phyloP scores from a whole-genome alignment of 75 land plant species.

The Azolla pinnata region DNA sequence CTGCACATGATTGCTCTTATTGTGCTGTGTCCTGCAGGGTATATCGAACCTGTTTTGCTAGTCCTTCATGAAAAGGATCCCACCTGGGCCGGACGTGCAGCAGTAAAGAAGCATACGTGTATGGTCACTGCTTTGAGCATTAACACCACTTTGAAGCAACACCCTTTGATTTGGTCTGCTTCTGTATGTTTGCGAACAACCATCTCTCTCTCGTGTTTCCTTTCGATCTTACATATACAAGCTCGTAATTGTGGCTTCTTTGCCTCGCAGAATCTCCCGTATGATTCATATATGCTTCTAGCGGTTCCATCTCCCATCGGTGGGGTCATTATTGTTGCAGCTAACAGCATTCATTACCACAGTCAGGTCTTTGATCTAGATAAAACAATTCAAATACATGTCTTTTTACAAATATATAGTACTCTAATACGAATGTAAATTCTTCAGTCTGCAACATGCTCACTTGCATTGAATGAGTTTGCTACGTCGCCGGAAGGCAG shows the following conservation, averaged over 20 bases:
- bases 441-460: conserved; percentile 71
- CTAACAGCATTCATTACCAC: conserved; percentile 79
- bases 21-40: too few relatives aligned
- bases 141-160: conserved; percentile 84
- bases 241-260: neutral
- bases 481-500: conserved; percentile 44
- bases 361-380: conserved; percentile 58
- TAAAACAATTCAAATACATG: neutral
- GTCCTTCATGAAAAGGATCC: conserved; percentile 89
- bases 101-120: conserved; percentile 88
- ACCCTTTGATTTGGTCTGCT: conserved; percentile 94
- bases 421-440: neutral
- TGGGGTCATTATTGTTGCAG: conserved; percentile 80
- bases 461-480: conserved; percentile 60
- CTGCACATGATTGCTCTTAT: too few relatives aligned
- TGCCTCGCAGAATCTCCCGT: conserved; percentile 68
- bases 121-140: conserved; percentile 85
- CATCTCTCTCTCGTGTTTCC: neutral
- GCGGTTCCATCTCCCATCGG: conserved; percentile 97
- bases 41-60: conserved; percentile 92
- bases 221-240: neutral
- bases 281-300: conserved; percentile 94
- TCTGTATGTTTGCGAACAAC: conserved; percentile 39
- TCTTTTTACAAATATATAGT: neutral
- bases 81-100: conserved; percentile 91